phyloP scores from a whole-genome alignment of 2,329 filamentous ascomycete species.

The Calonectria pseudoturangicola region DNA sequence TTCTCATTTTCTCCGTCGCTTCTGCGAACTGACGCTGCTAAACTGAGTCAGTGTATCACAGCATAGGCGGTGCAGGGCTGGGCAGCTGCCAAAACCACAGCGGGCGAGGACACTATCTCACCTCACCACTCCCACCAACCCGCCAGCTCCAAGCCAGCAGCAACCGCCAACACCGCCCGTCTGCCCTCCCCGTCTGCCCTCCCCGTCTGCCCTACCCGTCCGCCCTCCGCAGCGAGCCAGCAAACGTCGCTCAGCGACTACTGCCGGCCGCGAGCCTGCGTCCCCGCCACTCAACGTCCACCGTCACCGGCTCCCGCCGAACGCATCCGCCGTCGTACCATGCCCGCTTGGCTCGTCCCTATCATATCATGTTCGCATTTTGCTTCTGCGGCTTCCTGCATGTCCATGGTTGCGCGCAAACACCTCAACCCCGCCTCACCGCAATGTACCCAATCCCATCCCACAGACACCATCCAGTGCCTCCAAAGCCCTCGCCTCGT shows the following conservation, averaged over 20 bases:
- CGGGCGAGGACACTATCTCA: slow-evolving; percentile 1
- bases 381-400: background rate
- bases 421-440: background rate
- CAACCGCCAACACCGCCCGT: background rate
- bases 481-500: background rate
- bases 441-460: slow-evolving; percentile 14
- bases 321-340: slow-evolving; percentile 17
- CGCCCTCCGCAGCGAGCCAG: background rate
- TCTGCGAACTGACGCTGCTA: background rate
- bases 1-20: no score
- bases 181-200: background rate
- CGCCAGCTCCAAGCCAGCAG: background rate
- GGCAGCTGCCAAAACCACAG: slow-evolving; percentile 13
- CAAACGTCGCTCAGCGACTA: background rate
- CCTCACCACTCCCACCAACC: slow-evolving; percentile 20
- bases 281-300: slow-evolving; percentile 22
- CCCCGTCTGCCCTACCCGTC: background rate
- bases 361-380: slow-evolving; percentile 23
- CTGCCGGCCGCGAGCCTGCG: slow-evolving; percentile 25
- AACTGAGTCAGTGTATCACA: slow-evolving; percentile 22
- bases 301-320: slow-evolving; percentile 18
- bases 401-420: background rate
- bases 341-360: slow-evolving; percentile 7
- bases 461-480: slow-evolving; percentile 13
- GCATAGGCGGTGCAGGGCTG: slow-evolving; percentile 5